These are phyloP conservation scores for Gloeophyllum trabeum DNA, from an alignment of 768 basidiomycete species.

Conservation along the genomic window DNA sequence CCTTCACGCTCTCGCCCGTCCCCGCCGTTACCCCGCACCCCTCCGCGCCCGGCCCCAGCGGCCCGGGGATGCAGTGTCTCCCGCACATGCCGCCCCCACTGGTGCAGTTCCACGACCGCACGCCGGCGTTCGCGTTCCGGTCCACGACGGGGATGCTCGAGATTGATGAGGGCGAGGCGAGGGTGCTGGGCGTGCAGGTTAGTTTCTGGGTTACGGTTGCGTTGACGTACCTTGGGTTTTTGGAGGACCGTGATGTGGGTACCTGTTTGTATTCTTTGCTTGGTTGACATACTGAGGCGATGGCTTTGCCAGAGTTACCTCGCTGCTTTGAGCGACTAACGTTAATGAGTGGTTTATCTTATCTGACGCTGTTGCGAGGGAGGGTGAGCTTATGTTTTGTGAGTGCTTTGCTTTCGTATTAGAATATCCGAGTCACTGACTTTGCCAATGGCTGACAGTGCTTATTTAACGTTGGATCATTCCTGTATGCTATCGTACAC, in stretches of 20 bases:
- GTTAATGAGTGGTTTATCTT: too few species aligned
- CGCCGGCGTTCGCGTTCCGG: conserved; percentile 49
- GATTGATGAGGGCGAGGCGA: conserved; percentile 44
- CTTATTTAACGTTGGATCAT: too few species aligned
- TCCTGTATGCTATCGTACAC: too few species aligned
- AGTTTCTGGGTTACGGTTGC: conserved; percentile 73
- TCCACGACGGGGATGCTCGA: conserved; percentile 54
- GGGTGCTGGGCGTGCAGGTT: conserved; percentile 54
- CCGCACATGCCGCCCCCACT: conserved; percentile 30
- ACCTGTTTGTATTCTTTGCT: neutral
- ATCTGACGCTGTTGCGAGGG: too few species aligned
- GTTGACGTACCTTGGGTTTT: conserved; percentile 65
- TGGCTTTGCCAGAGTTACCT: neutral
- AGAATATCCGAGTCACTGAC: too few species aligned
- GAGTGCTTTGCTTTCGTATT: too few species aligned
- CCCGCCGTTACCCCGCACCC: conserved; percentile 8
- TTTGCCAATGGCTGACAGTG: too few species aligned
- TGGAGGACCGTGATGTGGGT: conserved; percentile 69
- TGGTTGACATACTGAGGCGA: neutral
- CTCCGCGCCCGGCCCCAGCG: conserved; percentile 1
- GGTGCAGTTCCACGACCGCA: conserved; percentile 61
- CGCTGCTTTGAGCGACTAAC: neutral
- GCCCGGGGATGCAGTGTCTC: conserved; percentile 1
- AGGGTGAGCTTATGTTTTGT: too few species aligned
- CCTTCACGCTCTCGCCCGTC: conserved; percentile 41